phyloP scores from a whole-genome alignment of 495 filamentous ascomycete species.

The Xylona heveae region DNA sequence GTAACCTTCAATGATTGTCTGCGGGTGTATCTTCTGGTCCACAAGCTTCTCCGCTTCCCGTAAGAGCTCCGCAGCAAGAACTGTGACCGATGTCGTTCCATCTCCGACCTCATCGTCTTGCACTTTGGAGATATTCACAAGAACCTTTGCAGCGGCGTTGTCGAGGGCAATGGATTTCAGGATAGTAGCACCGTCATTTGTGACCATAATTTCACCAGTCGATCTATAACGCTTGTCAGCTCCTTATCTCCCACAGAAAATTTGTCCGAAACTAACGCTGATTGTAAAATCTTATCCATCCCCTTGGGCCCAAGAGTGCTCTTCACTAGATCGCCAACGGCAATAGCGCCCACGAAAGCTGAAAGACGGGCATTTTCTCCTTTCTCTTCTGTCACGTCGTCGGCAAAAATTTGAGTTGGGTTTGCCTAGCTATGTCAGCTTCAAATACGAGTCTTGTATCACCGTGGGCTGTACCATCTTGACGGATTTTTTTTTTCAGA shows the following conservation, averaged over 20 bases:
- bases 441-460: too few relatives aligned
- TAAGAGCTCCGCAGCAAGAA: conserved; percentile 83
- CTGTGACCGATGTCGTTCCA: conserved; percentile 80
- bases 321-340: conserved; percentile 92
- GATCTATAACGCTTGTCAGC: conserved; percentile 32
- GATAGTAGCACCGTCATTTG: conserved; percentile 96
- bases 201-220: conserved; percentile 91
- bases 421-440: too few relatives aligned
- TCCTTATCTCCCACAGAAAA: conserved; percentile 5
- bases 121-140: conserved; percentile 98
- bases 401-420: conserved; percentile 95
- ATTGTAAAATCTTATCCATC: conserved; percentile 99
- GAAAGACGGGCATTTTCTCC: conserved; percentile 97
- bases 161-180: conserved; percentile 97
- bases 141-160: conserved; percentile 89
- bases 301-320: conserved; percentile 93
- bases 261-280: conserved; percentile 42
- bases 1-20: conserved; percentile 98
- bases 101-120: conserved; percentile 98
- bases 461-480: too few relatives aligned
- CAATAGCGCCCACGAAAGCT: conserved; percentile 92
- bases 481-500: too few relatives aligned
- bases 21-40: conserved; percentile 92
- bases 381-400: conserved; percentile 94
- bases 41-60: conserved; percentile 94